Percentiles rank a stretch among this genome's conserved stretches.
These are phyloP conservation scores for Ascosphaera apis DNA, from an alignment of 2,329 filamentous ascomycete genomes.

Conservation along the genomic window DNA sequence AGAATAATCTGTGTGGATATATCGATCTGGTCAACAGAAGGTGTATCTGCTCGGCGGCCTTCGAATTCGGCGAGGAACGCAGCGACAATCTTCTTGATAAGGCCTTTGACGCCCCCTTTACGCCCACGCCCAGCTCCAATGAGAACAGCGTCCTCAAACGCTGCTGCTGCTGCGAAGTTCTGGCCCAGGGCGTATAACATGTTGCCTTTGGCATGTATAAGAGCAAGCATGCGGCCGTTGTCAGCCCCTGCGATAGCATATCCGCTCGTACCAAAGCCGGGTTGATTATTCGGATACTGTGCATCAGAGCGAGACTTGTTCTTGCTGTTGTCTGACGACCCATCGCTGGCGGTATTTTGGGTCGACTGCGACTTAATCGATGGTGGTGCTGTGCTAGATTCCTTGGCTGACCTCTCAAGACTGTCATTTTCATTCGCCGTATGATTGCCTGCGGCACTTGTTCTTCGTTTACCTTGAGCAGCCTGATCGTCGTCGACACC, in stretches of 20 bases:
- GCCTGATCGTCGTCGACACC: background rate
- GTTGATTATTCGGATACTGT: constrained; percentile 1
- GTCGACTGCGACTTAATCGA: constrained; percentile 18
- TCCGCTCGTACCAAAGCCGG: constrained; percentile 52
- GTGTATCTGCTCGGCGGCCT: background rate
- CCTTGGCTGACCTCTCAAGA: constrained; percentile 10
- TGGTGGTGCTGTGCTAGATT: constrained; percentile 29
- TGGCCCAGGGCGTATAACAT: constrained; percentile 85
- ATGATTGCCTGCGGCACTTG: too few relatives aligned
- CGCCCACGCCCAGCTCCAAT: constrained; percentile 57
- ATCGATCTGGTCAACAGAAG: constrained; percentile 13
- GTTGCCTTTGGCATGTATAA: constrained; percentile 95
- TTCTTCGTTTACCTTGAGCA: too few relatives aligned
- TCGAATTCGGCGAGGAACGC: constrained; percentile 34
- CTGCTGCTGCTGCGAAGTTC: constrained; percentile 53
- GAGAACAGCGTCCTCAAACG: constrained; percentile 85
- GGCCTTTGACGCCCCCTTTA: constrained; percentile 41
- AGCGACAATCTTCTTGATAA: constrained; percentile 56
- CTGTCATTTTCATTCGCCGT: constrained; percentile 30
- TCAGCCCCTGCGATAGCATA: constrained; percentile 68
- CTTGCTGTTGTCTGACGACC: constrained; percentile 1
- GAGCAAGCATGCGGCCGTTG: constrained; percentile 77
- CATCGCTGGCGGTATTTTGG: constrained; percentile 9
- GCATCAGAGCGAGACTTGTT: constrained; percentile 9
- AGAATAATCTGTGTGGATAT: constrained; percentile 40